A percentile compares a stretch with the other conserved stretches of the same genome.
Conservation (phyloP, 257 asterid species). For the Lycium barbarum region DNA sequence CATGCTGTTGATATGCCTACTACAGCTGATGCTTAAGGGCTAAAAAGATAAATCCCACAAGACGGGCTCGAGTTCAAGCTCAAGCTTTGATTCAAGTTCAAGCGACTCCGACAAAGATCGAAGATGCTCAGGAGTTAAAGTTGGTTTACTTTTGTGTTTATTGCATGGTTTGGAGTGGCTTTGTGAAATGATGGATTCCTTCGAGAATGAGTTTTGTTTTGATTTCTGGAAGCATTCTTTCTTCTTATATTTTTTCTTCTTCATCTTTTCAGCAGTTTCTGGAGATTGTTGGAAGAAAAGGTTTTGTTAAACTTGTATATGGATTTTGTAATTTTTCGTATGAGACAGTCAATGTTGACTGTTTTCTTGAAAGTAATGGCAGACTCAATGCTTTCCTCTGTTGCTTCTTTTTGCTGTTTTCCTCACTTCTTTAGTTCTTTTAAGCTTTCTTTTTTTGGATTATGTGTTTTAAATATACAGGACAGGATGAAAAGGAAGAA, state of each 20-base stretch:
- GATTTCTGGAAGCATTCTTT: constrained; percentile 55
- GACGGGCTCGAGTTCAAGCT: constrained; percentile 54
- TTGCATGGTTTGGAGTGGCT: constrained; percentile 31
- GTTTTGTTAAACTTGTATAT: constrained; percentile 22
- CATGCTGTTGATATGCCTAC: constrained; percentile 40
- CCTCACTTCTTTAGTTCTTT: background rate
- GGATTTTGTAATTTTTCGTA: background rate
- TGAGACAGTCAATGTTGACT: background rate
- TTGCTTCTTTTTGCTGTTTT: background rate
- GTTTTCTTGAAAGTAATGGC: constrained; percentile 5
- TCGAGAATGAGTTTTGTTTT: constrained; percentile 62
- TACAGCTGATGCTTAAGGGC: constrained; percentile 36
- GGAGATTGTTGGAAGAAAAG: constrained; percentile 29
- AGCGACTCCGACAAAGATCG: constrained; percentile 63
- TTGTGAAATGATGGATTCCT: constrained; percentile 48
- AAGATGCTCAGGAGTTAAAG: constrained; percentile 20
- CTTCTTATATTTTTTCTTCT: background rate
- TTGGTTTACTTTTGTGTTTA: constrained; percentile 25
- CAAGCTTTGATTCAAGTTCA: constrained; percentile 68
- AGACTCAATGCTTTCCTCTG: background rate
- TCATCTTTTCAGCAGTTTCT: constrained; percentile 33
- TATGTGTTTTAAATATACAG: background rate
- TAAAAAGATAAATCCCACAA: constrained; percentile 44
- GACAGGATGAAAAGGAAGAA: background rate
- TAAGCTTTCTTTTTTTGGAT: background rate